phyloP scores from a whole-genome alignment of 2,329 filamentous ascomycete species.

The Exophiala sideris region DNA sequence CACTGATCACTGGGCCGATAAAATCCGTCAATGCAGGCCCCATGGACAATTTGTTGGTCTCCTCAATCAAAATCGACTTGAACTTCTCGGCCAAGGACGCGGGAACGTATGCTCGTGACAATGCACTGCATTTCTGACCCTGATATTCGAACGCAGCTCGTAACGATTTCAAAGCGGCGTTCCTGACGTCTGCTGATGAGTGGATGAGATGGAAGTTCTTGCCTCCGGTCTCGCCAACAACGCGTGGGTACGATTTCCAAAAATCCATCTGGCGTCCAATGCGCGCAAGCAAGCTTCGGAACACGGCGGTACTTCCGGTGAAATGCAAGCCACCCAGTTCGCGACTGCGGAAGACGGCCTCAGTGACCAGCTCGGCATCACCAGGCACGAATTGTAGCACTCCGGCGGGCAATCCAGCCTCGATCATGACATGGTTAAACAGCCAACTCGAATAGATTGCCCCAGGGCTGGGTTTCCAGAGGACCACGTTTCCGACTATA shows the following conservation, averaged over 20 bases:
- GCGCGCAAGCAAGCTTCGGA: slow-evolving; percentile 81
- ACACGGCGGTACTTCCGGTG: slow-evolving; percentile 88
- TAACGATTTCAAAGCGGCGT: slow-evolving; percentile 76
- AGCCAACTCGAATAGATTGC: slow-evolving; percentile 90
- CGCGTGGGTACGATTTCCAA: slow-evolving; percentile 81
- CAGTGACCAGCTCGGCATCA: slow-evolving; percentile 78
- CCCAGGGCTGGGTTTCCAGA: slow-evolving; percentile 94
- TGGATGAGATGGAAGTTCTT: slow-evolving; percentile 93
- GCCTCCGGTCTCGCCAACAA: slow-evolving; percentile 82
- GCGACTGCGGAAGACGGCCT: slow-evolving; percentile 69
- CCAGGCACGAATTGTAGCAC: slow-evolving; percentile 94
- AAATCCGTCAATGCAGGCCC: slow-evolving; percentile 74
- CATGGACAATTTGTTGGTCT: slow-evolving; percentile 67
- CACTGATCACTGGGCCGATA: slow-evolving; percentile 83
- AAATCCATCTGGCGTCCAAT: slow-evolving; percentile 79
- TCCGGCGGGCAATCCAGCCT: slow-evolving; percentile 82
- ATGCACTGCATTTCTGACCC: slow-evolving; percentile 87
- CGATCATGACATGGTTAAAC: slow-evolving; percentile 82
- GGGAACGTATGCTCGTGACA: slow-evolving; percentile 74
- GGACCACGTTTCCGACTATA: slow-evolving; percentile 86
- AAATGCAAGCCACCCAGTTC: slow-evolving; percentile 91
- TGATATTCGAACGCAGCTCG: slow-evolving; percentile 88
- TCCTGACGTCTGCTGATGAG: slow-evolving; percentile 69
- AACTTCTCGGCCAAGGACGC: slow-evolving; percentile 71
- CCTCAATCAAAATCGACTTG: slow-evolving; percentile 62